Percentiles rank a stretch among this genome's conserved stretches.
phyloP scores from a whole-genome alignment of 2,329 filamentous ascomycete species.

The Colletotrichum scovillei region DNA sequence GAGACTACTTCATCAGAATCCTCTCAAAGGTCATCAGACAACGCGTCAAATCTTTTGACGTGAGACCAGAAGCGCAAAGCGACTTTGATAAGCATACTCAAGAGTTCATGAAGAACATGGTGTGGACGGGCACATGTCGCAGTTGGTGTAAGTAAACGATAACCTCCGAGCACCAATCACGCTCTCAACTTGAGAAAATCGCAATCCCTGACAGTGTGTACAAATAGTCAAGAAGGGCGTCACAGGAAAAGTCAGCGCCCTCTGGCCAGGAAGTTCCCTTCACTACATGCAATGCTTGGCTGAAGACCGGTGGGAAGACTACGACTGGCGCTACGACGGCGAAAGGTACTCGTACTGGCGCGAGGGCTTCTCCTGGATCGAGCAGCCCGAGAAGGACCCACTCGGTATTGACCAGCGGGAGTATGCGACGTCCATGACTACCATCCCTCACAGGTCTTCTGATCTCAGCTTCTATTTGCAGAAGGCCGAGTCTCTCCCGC shows the following conservation, averaged over 20 bases:
- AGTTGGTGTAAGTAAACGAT: slow-evolving; percentile 1
- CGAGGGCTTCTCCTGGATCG: slow-evolving; percentile 39
- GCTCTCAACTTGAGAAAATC: not conserved
- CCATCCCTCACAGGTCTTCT: slow-evolving; percentile 10
- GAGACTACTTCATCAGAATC: slow-evolving; percentile 42
- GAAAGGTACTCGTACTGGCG: slow-evolving; percentile 40
- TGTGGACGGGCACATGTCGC: slow-evolving; percentile 6
- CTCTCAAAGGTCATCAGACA: slow-evolving; percentile 40
- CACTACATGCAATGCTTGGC: slow-evolving; percentile 57
- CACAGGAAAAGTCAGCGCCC: slow-evolving; percentile 52
- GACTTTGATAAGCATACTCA: slow-evolving; percentile 59
- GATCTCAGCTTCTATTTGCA: slow-evolving; percentile 33
- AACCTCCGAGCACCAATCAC: too few species aligned
- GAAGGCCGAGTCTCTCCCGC: not conserved
- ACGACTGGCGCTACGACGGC: slow-evolving; percentile 37
- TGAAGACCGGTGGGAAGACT: slow-evolving; percentile 42
- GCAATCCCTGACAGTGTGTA: not conserved
- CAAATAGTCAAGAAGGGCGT: slow-evolving; percentile 38
- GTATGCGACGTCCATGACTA: slow-evolving; percentile 19
- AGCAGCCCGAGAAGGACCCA: slow-evolving; percentile 37
- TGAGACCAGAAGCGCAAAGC: slow-evolving; percentile 47
- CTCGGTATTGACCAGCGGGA: slow-evolving; percentile 34
- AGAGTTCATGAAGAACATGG: slow-evolving; percentile 51
- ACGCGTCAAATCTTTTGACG: slow-evolving; percentile 37
- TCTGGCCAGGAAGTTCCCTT: slow-evolving; percentile 56